Conservation (phyloP, 2,329 filamentous ascomycete genomes). For the Rutstroemia sp. region DNA sequence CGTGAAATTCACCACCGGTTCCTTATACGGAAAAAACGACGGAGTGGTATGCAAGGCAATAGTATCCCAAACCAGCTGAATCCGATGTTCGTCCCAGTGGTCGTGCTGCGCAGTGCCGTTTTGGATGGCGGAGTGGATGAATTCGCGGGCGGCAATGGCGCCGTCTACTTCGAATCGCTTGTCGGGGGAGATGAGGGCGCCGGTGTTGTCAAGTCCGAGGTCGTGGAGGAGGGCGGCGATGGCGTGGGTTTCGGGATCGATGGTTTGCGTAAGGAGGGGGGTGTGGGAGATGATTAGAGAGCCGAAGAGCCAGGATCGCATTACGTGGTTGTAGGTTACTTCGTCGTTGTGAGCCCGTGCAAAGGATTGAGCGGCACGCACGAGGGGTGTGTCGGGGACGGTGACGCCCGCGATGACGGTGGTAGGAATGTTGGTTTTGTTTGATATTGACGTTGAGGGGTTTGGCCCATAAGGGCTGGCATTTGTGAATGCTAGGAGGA, state of each 20-base stretch:
- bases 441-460: background rate
- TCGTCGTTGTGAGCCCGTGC: constrained; percentile 27
- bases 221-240: constrained; percentile 36
- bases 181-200: constrained; percentile 33
- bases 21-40: constrained; percentile 35
- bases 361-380: constrained; percentile 30
- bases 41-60: constrained; percentile 39
- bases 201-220: constrained; percentile 34
- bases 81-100: constrained; percentile 34
- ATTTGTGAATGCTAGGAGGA: background rate
- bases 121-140: constrained; percentile 24
- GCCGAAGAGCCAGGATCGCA: constrained; percentile 33
- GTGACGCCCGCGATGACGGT: constrained; percentile 28
- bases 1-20: constrained; percentile 34
- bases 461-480: background rate
- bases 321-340: constrained; percentile 33
- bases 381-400: constrained; percentile 31
- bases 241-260: constrained; percentile 34
- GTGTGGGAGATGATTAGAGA: constrained; percentile 24
- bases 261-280: background rate
- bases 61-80: constrained; percentile 42
- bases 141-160: constrained; percentile 37
- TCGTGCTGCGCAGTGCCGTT: constrained; percentile 4
- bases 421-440: constrained; percentile 18
- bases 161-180: constrained; percentile 44